A percentile compares a stretch with the other conserved stretches of the same genome.
Evolutionary conservation across 306 rosid genomes (phyloP).

Genomic region (Quercus parvula): DNA sequence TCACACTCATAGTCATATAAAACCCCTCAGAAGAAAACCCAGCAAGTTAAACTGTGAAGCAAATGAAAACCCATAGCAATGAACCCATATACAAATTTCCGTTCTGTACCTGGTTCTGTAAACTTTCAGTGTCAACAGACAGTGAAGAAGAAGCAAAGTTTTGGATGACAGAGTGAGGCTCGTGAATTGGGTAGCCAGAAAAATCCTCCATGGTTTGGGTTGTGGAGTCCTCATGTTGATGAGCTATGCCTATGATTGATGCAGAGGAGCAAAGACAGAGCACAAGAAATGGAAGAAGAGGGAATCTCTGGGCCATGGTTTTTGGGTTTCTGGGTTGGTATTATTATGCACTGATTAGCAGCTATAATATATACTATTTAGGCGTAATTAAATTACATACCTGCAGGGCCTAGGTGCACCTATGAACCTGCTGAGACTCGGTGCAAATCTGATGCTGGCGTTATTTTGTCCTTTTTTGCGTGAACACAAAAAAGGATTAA

Average conservation of each 20-base stretch:
- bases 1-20: background rate
- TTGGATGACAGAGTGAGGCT: conserved; percentile 37
- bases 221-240: conserved; percentile 55
- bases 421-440: background rate
- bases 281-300: conserved; percentile 17
- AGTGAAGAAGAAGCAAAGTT: conserved; percentile 47
- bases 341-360: background rate
- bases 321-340: background rate
- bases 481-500: background rate
- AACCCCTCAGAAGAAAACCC: background rate
- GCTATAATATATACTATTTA: background rate
- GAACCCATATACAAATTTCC: background rate
- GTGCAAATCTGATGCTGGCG: background rate
- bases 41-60: background rate
- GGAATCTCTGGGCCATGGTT: conserved; percentile 28
- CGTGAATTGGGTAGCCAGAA: conserved; percentile 75
- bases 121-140: conserved; percentile 52
- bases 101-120: conserved; percentile 68
- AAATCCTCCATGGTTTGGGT: conserved; percentile 81
- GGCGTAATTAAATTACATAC: background rate
- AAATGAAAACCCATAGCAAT: background rate
- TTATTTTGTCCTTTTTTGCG: background rate
- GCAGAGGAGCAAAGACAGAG: conserved; percentile 32
- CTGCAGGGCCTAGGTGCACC: background rate
- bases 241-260: conserved; percentile 32